Evolutionary conservation across 2,329 filamentous ascomycete species (phyloP).

Genomic region (Colletotrichum nymphaeae): DNA sequence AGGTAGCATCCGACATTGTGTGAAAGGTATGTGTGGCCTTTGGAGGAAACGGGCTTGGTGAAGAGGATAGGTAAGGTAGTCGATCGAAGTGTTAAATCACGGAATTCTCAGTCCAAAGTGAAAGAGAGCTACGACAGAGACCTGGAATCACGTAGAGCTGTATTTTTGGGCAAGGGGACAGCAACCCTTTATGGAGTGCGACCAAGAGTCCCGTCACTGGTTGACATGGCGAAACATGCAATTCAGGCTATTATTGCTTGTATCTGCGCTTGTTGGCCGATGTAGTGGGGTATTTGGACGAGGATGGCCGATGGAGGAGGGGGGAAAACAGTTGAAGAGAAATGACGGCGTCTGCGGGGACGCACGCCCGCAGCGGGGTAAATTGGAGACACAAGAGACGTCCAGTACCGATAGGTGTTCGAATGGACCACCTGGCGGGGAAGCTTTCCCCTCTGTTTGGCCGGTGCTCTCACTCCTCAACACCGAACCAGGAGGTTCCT

Average conservation of each 20-base stretch:
- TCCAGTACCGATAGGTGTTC: not conserved
- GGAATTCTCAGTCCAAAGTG: not conserved
- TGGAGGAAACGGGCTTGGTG: not conserved
- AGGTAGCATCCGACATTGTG: constrained; percentile 59
- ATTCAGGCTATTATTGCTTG: constrained; percentile 35
- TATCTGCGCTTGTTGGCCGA: constrained; percentile 24
- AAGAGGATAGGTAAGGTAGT: not conserved
- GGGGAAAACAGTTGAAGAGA: constrained; percentile 13
- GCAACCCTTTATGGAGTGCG: constrained; percentile 1
- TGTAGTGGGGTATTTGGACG: constrained; percentile 15
- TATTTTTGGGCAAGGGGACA: not conserved
- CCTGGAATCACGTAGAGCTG: not conserved
- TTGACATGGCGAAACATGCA: constrained; percentile 9
- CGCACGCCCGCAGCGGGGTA: constrained; percentile 32
- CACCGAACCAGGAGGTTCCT: not conserved
- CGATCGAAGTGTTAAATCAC: not conserved
- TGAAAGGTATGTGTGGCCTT: not conserved
- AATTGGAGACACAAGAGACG: constrained; percentile 26
- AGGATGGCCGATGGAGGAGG: constrained; percentile 10
- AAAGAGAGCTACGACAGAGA: not conserved
- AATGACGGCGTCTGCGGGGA: constrained; percentile 24
- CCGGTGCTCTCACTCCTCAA: not conserved
- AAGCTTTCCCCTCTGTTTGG: not conserved
- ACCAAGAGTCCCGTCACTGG: not conserved
- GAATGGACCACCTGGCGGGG: not conserved